Evolutionary conservation across 192 early-diverging fungal species (phyloP), one percentile per base, ranked within the genome.

Genomic region (Spizellomyces sp.): DNA sequence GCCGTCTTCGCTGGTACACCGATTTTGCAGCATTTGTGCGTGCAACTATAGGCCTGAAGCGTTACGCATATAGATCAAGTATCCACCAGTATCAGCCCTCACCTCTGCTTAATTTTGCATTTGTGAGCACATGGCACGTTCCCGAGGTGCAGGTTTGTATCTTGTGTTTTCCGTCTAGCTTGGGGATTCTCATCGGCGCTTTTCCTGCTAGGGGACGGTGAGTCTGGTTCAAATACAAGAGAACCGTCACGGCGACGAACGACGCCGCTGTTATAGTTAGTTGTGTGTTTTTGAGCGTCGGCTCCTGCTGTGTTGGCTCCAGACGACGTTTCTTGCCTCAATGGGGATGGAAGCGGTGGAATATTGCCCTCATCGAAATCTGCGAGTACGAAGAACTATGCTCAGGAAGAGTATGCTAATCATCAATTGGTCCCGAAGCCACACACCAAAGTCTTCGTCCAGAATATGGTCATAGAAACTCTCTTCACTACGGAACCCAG

Each of bases 21-120:
- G 9, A 45, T 67, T 56, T 78, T 81, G 67, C 80, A 81, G 61
- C 80, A 81, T 27, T 65, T 42, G 55, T 81, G 80, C 62, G 74
- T 70, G 45, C 80, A 81, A 36, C 80, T 81, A 52, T 45, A 45
- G 45, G 66, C 36, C 21, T 12, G 45, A 19, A 12, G 54, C 10
- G n/a, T 22, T 44, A 14, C 71, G 17, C 15, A 48, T 12, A 0
- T n/a, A n/a, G 15, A 41, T 7, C 52, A 36, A 9, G 48, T 5
- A 9, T 42, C 17, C 36, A 15, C 44, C 14, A 47, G 15, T 41
- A 36, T 57, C 12, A 50, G 45, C 14, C 0, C 66, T 12, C 46
- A 75, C 79, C 62, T 80, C 1, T 70, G 45, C 48, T 81, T 81
- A 55, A 67, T 36, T 46, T 71, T 76, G 69, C 80, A 81, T 15